Evolutionary conservation across 306 rosid genomes (phyloP).

Genomic region (Glycine latifolia): DNA sequence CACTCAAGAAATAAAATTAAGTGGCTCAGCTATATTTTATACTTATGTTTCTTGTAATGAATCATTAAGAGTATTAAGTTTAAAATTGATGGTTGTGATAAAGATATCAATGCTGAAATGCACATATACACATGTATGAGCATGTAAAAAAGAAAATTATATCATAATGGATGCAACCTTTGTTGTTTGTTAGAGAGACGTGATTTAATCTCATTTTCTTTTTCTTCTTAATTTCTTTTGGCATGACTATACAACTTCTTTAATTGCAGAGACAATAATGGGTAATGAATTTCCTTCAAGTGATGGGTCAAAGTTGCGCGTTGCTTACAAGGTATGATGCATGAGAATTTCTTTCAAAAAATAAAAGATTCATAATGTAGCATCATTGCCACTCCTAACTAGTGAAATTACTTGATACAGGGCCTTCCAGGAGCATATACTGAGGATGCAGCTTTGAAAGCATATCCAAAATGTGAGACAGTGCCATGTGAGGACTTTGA

Average conservation of each 20-base stretch:
- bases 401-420: slow-evolving; percentile 46
- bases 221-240: slow-evolving; percentile 20
- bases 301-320: slow-evolving; percentile 66
- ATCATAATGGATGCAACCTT: slow-evolving; percentile 4
- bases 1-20: too few species aligned
- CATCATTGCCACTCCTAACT: slow-evolving; percentile 43
- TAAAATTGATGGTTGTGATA: too few species aligned
- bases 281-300: slow-evolving; percentile 46
- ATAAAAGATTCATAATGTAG: neutral
- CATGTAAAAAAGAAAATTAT: neutral
- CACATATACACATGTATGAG: too few species aligned
- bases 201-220: neutral
- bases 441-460: slow-evolving; percentile 79
- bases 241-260: slow-evolving; percentile 33
- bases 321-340: slow-evolving; percentile 76
- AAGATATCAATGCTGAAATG: too few species aligned
- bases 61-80: too few species aligned
- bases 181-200: slow-evolving; percentile 12
- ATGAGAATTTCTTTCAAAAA: neutral
- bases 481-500: slow-evolving; percentile 78
- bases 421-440: slow-evolving; percentile 77
- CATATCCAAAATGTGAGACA: slow-evolving; percentile 74
- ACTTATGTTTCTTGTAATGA: too few species aligned
- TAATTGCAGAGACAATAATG: slow-evolving; percentile 68
- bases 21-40: too few species aligned